Base-by-base conservation (phyloP, 768 basidiomycete genomes). In the Xerocomellus chrysenteron region DNA sequence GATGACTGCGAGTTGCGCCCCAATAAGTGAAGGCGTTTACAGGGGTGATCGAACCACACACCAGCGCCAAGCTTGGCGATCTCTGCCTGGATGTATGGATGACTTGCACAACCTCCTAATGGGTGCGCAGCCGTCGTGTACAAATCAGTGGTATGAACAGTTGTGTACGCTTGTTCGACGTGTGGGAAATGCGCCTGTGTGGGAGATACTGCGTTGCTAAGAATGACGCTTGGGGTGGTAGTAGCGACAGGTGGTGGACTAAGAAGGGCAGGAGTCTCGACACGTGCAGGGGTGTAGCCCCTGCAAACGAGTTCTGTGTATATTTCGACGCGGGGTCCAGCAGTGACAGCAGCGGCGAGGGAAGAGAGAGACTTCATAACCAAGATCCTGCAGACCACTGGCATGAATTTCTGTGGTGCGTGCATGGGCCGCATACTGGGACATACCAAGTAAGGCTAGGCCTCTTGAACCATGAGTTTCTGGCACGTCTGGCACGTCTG, bases 231-330 rank as follows among this genome's bases (percentile, higher is more conserved):
- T 35, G 32, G 13, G 19, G 19, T 14, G 32, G 13, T 47, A 19
- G 14, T 16, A 16, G 13, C 32, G 19, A 47, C 19, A 13, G n/a
- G n/a, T n/a, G n/a, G n/a, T n/a, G n/a, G n/a, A n/a, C n/a, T n/a
- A n/a, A n/a, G 17, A 17, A 26, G 24, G 11, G 36, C 14, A 37
- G 44, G 44, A 12, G 6, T 30, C 43, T 26, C 24, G 24, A 24
- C 43, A 44, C 16, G 16, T 26, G 24, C 16, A 3, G 9, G 19
- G 21, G 41, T 21, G 21, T 52, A 52, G 11, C 42, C 10, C 44
- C 50, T 41, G 33, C 50, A 52, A 26, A 52, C 33, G 32, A 52
- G 50, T 35, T 52, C 50, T 44, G 50, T 52, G 16, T 52, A 52
- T 52, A 52, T 43, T 26, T 52, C 50, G 21, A 52, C 37, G n/a